Conservation (phyloP, 129 eudicot species). For the Ambrosia artemisiifolia region DNA sequence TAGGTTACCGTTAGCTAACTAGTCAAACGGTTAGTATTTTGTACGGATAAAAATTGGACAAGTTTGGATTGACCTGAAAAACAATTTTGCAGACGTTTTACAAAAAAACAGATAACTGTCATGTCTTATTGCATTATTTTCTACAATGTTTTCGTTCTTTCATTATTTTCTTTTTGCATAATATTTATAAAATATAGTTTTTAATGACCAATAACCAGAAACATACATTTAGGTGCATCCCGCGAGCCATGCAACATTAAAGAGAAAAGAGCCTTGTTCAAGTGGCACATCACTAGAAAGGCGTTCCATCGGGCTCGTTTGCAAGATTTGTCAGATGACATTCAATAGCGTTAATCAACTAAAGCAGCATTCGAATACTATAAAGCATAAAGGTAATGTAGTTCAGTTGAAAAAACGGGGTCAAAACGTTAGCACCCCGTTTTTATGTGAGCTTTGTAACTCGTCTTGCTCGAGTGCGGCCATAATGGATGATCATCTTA, state of each 20-base stretch:
- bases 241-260: conserved; percentile 19
- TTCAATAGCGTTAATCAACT: conserved; percentile 28
- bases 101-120: not conserved
- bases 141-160: not conserved
- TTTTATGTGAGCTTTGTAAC: conserved; percentile 38
- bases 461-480: conserved; percentile 36
- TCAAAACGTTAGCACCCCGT: conserved; percentile 35
- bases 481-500: conserved; percentile 40
- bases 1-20: too few relatives aligned
- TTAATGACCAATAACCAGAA: not conserved
- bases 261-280: conserved; percentile 43
- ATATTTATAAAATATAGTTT: not conserved
- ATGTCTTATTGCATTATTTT: too few relatives aligned
- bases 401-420: conserved; percentile 34
- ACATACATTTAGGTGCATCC: conserved; percentile 32
- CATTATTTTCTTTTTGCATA: not conserved
- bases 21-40: not conserved
- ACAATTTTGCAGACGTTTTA: not conserved
- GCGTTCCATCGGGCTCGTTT: conserved; percentile 30
- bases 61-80: not conserved
- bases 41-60: not conserved
- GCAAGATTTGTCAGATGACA: conserved; percentile 39
- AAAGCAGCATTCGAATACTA: conserved; percentile 37
- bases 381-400: conserved; percentile 32
- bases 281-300: conserved; percentile 24